These are phyloP conservation scores for Starmerella etchellsii DNA, from an alignment of 805 yeast species.

Conservation along the genomic window DNA sequence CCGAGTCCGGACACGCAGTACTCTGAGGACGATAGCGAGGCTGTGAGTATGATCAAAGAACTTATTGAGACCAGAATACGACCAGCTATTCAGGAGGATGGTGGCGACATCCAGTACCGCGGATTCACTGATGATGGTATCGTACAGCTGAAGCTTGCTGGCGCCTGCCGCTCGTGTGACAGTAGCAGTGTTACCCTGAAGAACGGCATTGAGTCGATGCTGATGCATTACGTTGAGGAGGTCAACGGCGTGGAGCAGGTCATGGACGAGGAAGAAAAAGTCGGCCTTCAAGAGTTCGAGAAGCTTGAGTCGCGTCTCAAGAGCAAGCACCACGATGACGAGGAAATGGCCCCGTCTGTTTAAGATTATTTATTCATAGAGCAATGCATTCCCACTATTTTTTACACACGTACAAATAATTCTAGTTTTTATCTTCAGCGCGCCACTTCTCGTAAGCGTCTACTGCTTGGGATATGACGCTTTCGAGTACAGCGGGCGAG, in stretches of 20 bases:
- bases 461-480: slow-evolving; percentile 38
- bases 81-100: slow-evolving; percentile 97
- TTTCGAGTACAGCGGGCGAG: slow-evolving; percentile 68
- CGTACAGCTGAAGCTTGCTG: slow-evolving; percentile 78
- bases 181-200: slow-evolving; percentile 83
- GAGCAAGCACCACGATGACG: slow-evolving; percentile 21
- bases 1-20: slow-evolving; percentile 33
- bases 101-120: slow-evolving; percentile 87
- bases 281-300: slow-evolving; percentile 72
- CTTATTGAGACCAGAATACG: slow-evolving; percentile 86
- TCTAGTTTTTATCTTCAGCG: background rate
- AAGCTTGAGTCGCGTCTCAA: slow-evolving; percentile 56
- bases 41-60: slow-evolving; percentile 81
- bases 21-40: slow-evolving; percentile 61
- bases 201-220: slow-evolving; percentile 94
- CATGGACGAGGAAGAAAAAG: slow-evolving; percentile 62
- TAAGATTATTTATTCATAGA: background rate
- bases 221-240: slow-evolving; percentile 92
- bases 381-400: no score
- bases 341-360: slow-evolving; percentile 19
- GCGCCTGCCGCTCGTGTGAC: slow-evolving; percentile 93
- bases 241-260: slow-evolving; percentile 79
- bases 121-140: slow-evolving; percentile 82
- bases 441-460: background rate
- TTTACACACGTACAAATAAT: no score